phyloP scores from a whole-genome alignment of 108 stramenopile genomes.

The Conticribra weissflogii region DNA sequence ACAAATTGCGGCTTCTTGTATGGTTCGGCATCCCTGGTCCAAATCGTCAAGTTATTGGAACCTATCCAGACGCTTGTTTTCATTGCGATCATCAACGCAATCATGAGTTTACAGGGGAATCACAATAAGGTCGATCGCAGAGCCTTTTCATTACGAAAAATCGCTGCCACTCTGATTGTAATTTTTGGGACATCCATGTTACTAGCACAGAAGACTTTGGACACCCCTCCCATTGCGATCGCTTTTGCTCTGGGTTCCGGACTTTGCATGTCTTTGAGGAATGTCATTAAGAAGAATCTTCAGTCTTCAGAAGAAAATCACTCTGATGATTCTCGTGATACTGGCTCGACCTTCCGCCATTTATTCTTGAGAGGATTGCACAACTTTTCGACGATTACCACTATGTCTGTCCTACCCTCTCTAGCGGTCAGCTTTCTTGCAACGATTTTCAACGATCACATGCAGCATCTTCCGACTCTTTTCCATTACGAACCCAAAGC shows the following conservation, averaged over 20 bases:
- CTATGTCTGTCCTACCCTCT: slow-evolving; percentile 19
- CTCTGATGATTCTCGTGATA: not conserved
- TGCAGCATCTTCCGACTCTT: not conserved
- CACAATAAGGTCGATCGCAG: no score
- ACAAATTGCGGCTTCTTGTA: slow-evolving; percentile 59
- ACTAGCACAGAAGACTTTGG: slow-evolving; percentile 24
- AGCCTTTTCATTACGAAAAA: slow-evolving; percentile 22
- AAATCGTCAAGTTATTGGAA: slow-evolving; percentile 61
- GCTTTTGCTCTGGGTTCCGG: slow-evolving; percentile 13
- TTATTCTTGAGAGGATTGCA: slow-evolving; percentile 15
- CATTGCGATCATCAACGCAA: slow-evolving; percentile 5
- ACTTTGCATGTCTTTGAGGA: slow-evolving; percentile 22
- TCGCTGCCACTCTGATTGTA: slow-evolving; percentile 10
- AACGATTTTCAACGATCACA: not conserved
- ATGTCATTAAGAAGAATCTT: slow-evolving; percentile 30
- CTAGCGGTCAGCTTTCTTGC: not conserved
- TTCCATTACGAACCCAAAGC: not conserved
- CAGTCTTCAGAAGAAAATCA: not conserved
- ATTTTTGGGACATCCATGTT: slow-evolving; percentile 24
- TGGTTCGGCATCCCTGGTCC: slow-evolving; percentile 57
- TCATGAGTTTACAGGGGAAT: no score
- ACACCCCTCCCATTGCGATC: slow-evolving; percentile 7
- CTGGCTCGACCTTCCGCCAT: not conserved
- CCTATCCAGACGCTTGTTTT: slow-evolving; percentile 53
- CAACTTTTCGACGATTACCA: slow-evolving; percentile 26